Evolutionary conservation across 345 rosid genomes (phyloP).

Genomic region (Melaleuca alternifolia): DNA sequence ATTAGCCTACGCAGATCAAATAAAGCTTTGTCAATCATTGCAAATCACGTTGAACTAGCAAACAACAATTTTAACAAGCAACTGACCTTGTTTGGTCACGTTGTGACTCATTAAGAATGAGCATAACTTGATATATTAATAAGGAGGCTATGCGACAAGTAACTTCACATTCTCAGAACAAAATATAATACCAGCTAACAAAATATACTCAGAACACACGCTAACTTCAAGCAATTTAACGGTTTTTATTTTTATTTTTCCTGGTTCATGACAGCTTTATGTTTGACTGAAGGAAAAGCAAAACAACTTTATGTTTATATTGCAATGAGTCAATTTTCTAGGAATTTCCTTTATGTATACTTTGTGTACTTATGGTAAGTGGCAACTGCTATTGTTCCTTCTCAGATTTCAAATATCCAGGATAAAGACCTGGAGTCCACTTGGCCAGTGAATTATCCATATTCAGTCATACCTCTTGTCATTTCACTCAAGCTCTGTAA

Average conservation of each 20-base stretch:
- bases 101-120: neutral
- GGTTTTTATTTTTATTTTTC: neutral
- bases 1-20: conserved; percentile 38
- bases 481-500: neutral
- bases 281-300: neutral
- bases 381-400: neutral
- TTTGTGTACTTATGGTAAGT: neutral
- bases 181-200: neutral
- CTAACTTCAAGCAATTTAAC: neutral
- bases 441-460: neutral
- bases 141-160: neutral
- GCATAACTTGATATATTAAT: neutral
- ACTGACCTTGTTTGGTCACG: neutral
- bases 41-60: neutral
- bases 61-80: neutral
- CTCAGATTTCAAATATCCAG: neutral
- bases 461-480: neutral
- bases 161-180: neutral
- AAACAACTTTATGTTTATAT: neutral
- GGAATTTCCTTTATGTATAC: neutral
- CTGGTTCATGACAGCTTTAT: neutral
- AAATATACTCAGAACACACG: too few relatives aligned
- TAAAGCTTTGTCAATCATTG: conserved; percentile 5
- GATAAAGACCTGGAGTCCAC: neutral
- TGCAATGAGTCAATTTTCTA: neutral